Percentiles rank a stretch among this genome's conserved stretches.
phyloP scores from a whole-genome alignment of 2,329 filamentous ascomycete species.

The Xylaria arbuscula region DNA sequence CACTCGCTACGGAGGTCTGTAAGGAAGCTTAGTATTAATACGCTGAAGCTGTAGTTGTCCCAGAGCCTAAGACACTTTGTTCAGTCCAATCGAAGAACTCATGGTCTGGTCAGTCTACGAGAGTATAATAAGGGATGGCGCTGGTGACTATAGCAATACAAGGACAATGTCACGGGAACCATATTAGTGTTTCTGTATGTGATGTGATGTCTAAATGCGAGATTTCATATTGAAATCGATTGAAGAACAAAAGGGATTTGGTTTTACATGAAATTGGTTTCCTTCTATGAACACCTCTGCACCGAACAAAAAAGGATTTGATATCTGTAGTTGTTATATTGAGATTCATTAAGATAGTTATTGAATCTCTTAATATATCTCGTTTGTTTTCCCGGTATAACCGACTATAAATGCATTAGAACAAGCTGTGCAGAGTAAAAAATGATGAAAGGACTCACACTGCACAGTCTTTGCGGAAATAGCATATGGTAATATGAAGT shows the following conservation, averaged over 20 bases:
- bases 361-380: background rate
- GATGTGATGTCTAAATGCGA: background rate
- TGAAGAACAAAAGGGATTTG: background rate
- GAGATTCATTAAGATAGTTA: background rate
- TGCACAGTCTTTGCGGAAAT: background rate
- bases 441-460: slow-evolving; percentile 3
- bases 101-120: background rate
- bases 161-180: background rate
- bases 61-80: background rate
- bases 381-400: background rate
- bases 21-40: background rate
- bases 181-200: background rate
- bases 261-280: background rate
- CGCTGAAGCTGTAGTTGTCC: background rate
- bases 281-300: background rate
- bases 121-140: background rate
- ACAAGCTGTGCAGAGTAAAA: background rate
- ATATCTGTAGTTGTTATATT: background rate
- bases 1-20: background rate
- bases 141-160: background rate
- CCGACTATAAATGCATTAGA: slow-evolving; percentile 6
- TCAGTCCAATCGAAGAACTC: background rate
- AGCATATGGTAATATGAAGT: background rate
- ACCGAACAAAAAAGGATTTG: background rate
- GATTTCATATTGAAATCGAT: background rate